phyloP scores from a whole-genome alignment of 2,329 filamentous ascomycete species.

The Scedosporium boydii region DNA sequence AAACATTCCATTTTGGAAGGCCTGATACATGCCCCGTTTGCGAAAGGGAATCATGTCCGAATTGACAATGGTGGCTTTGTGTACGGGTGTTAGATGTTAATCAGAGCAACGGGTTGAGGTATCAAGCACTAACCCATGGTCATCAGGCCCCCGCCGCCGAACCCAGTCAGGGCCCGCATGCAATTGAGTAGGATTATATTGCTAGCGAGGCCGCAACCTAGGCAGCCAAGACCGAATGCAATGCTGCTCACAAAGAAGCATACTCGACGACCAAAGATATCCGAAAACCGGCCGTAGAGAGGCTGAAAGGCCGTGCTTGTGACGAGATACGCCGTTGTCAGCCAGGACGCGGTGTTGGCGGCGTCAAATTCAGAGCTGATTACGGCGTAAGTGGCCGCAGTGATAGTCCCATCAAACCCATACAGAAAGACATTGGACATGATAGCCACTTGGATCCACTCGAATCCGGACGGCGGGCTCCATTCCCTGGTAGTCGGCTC shows the following conservation, averaged over 20 bases:
- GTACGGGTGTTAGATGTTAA: background rate
- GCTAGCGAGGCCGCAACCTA: slow-evolving; percentile 53
- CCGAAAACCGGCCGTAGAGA: slow-evolving; percentile 60
- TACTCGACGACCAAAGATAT: slow-evolving; percentile 55
- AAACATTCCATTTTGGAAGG: slow-evolving; percentile 50
- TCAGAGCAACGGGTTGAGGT: background rate
- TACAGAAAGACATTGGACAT: slow-evolving; percentile 57
- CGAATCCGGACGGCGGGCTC: slow-evolving; percentile 41
- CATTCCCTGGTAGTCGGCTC: slow-evolving; percentile 22
- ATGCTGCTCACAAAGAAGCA: slow-evolving; percentile 56
- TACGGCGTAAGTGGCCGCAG: slow-evolving; percentile 62
- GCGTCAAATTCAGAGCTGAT: slow-evolving; percentile 67
- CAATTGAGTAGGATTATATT: slow-evolving; percentile 51
- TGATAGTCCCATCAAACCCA: slow-evolving; percentile 64
- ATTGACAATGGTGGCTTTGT: slow-evolving; percentile 41
- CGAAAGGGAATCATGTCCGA: slow-evolving; percentile 54
- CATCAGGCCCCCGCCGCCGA: slow-evolving; percentile 60
- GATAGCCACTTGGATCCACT: slow-evolving; percentile 51
- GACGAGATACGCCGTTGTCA: slow-evolving; percentile 63
- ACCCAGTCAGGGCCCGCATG: slow-evolving; percentile 57
- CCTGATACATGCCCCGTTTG: slow-evolving; percentile 48
- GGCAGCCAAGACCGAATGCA: slow-evolving; percentile 52
- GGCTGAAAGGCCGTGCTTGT: slow-evolving; percentile 65
- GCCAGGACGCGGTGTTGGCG: slow-evolving; percentile 64
- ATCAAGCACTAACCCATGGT: slow-evolving; percentile 48